Evolutionary conservation across 2,329 filamentous ascomycete species (phyloP).

Genomic region (Cladophialophora immunda): DNA sequence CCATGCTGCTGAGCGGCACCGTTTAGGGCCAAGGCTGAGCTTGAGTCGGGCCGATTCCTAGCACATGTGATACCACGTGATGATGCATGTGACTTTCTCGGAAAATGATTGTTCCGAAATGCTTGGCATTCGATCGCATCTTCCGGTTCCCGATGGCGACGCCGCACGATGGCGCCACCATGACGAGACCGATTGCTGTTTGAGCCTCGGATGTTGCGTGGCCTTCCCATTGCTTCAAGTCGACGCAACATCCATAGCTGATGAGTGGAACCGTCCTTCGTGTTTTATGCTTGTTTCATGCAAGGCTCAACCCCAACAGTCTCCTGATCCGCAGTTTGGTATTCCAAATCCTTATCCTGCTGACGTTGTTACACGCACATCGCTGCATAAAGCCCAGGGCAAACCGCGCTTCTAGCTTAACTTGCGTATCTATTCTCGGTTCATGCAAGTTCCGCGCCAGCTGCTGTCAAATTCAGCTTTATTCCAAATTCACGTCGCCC

Average conservation of each 20-base stretch:
- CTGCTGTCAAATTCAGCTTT: not conserved
- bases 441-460: not conserved
- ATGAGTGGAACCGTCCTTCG: not conserved
- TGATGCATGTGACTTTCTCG: not conserved
- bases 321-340: not conserved
- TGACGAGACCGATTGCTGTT: not conserved
- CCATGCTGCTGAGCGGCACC: not conserved
- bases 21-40: not conserved
- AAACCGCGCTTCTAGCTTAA: not conserved
- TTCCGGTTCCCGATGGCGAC: not conserved
- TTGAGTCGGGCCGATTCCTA: not conserved
- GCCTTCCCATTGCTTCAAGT: not conserved
- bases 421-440: not conserved
- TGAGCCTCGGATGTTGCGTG: constrained; percentile 7
- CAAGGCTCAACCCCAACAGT: constrained; percentile 1
- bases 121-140: not conserved
- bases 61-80: not conserved
- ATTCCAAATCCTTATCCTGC: constrained; percentile 6
- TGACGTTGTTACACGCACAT: not conserved
- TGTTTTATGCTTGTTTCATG: constrained; percentile 10
- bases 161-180: not conserved
- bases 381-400: constrained; percentile 1
- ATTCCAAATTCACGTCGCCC: not conserved
- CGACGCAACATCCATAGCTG: not conserved
- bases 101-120: not conserved